phyloP scores from a whole-genome alignment of 2,329 filamentous ascomycete genomes.

The Epicoccum nigrum region DNA sequence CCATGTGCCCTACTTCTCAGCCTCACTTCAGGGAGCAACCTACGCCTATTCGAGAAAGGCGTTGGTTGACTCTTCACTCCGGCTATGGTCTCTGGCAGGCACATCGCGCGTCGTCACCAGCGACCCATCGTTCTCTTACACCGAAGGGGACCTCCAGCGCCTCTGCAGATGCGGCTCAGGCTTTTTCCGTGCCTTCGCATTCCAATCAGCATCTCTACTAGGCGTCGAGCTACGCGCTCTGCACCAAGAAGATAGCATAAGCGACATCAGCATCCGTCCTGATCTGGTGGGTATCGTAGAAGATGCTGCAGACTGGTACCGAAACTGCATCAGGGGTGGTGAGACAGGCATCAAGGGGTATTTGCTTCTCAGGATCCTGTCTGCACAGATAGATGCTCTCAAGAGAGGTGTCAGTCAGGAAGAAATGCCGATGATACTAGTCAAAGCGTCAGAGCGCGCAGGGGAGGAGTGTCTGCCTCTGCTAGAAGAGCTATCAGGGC shows the following conservation, averaged over 20 bases:
- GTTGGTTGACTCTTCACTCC: conserved; percentile 34
- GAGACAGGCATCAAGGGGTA: conserved; percentile 42
- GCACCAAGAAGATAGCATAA: conserved; percentile 34
- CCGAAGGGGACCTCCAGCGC: conserved; percentile 24
- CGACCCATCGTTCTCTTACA: conserved; percentile 1
- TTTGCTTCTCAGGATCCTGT: conserved; percentile 27
- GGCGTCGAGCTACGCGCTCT: conserved; percentile 30
- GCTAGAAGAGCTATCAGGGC: conserved; percentile 25
- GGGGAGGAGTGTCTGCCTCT: conserved; percentile 24
- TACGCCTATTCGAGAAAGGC: conserved; percentile 39
- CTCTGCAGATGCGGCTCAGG: conserved; percentile 31
- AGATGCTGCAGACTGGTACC: conserved; percentile 29
- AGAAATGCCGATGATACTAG: conserved; percentile 22
- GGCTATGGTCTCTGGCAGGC: conserved; percentile 31
- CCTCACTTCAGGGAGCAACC: conserved; percentile 26
- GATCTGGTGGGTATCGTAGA: conserved; percentile 28
- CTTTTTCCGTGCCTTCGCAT: conserved; percentile 32
- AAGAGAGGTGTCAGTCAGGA: conserved; percentile 16
- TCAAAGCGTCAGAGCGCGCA: conserved; percentile 25
- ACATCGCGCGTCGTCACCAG: conserved; percentile 2
- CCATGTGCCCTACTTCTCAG: conserved; percentile 34
- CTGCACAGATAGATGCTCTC: conserved; percentile 31
- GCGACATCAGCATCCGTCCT: conserved; percentile 23
- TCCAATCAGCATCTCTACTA: conserved; percentile 31
- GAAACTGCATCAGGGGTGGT: conserved; percentile 33